Evolutionary conservation across 2,329 filamentous ascomycete genomes (phyloP).

Genomic region (Rachicladosporium sp.): DNA sequence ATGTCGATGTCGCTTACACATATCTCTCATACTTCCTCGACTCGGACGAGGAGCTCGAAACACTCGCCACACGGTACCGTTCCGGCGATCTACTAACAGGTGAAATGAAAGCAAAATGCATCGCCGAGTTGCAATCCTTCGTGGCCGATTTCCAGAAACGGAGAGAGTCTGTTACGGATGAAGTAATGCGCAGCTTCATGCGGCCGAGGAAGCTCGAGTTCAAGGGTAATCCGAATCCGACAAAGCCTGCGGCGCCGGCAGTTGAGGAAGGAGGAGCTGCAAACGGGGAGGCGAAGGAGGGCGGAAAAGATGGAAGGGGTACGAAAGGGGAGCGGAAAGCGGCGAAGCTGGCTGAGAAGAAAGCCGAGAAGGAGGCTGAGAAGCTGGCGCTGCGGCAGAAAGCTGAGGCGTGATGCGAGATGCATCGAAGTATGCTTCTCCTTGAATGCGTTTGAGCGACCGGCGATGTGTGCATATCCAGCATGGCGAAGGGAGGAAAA

Average conservation of each 20-base stretch:
- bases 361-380: constrained; percentile 12
- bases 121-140: constrained; percentile 65
- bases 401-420: constrained; percentile 5
- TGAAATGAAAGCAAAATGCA: constrained; percentile 77
- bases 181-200: constrained; percentile 66
- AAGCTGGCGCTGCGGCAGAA: constrained; percentile 17
- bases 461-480: too few species aligned
- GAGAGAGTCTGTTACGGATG: constrained; percentile 62
- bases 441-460: too few species aligned
- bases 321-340: constrained; percentile 29
- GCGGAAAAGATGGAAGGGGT: constrained; percentile 16
- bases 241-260: constrained; percentile 16
- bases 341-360: constrained; percentile 42
- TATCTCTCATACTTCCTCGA: constrained; percentile 94
- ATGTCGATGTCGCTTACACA: constrained; percentile 72
- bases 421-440: too few species aligned
- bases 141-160: constrained; percentile 71
- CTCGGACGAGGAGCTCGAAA: constrained; percentile 56
- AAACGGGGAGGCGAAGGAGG: constrained; percentile 6
- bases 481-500: too few species aligned
- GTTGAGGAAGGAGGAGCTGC: background rate
- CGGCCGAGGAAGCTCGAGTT: constrained; percentile 47
- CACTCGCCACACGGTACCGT: constrained; percentile 43
- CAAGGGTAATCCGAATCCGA: constrained; percentile 44
- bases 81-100: constrained; percentile 74